Conservation (phyloP, 208 protist species). For the Angomonas deanei region DNA sequence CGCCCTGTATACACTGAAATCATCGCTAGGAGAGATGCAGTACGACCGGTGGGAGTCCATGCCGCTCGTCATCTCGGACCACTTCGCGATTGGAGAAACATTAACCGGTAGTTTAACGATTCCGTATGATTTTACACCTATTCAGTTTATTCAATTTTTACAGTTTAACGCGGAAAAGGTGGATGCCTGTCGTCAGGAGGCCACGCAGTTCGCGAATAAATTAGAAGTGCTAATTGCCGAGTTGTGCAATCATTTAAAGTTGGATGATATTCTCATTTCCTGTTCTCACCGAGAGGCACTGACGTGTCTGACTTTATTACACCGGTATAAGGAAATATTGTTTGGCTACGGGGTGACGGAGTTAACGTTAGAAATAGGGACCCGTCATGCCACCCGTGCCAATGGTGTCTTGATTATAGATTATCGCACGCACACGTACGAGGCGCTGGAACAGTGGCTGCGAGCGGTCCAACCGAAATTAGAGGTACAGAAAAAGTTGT, state of each 20-base stretch:
- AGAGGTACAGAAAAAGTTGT: slow-evolving; percentile 74
- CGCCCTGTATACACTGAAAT: slow-evolving; percentile 78
- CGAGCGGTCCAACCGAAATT: slow-evolving; percentile 65
- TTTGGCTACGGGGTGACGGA: slow-evolving; percentile 58
- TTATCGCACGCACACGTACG: slow-evolving; percentile 26
- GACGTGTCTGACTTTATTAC: slow-evolving; percentile 54
- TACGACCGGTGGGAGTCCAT: slow-evolving; percentile 87
- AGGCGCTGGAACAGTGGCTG: slow-evolving; percentile 66
- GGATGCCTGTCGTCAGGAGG: slow-evolving; percentile 31
- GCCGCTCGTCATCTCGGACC: slow-evolving; percentile 76
- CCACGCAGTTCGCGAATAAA: slow-evolving; percentile 46
- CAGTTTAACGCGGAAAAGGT: slow-evolving; percentile 66
- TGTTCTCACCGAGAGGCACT: slow-evolving; percentile 76
- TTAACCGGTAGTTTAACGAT: slow-evolving; percentile 74
- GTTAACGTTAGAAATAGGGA: slow-evolving; percentile 79
- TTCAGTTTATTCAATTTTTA: slow-evolving; percentile 82
- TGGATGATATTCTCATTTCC: slow-evolving; percentile 90
- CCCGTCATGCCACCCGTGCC: slow-evolving; percentile 65
- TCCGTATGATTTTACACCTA: slow-evolving; percentile 83
- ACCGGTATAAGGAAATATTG: slow-evolving; percentile 74
- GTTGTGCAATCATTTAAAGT: slow-evolving; percentile 55
- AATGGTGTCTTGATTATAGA: slow-evolving; percentile 88
- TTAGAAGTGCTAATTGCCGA: slow-evolving; percentile 80
- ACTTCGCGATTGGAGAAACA: slow-evolving; percentile 69
- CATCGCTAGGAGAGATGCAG: slow-evolving; percentile 73